Evolutionary conservation across 805 yeast species (phyloP).

Genomic region (Jamesozyma lodderae): DNA sequence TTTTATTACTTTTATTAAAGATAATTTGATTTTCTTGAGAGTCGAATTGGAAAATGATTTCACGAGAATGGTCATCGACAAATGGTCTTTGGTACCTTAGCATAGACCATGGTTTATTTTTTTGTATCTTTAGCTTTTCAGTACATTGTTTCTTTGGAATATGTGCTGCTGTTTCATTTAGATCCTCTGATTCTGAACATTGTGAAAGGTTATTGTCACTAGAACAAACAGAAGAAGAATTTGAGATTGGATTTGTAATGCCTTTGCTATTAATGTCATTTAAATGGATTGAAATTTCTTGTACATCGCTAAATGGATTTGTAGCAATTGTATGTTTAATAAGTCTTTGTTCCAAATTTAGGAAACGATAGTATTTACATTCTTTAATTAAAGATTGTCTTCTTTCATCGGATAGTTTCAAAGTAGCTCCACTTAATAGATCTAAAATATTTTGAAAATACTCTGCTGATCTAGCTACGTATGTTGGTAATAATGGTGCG

Average conservation of each 20-base stretch:
- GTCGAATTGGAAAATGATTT: constrained; percentile 35
- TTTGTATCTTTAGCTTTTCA: not conserved
- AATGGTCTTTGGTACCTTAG: constrained; percentile 38
- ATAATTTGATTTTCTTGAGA: constrained; percentile 23
- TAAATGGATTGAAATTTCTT: constrained; percentile 49
- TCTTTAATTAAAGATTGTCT: constrained; percentile 52
- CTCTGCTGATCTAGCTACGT: constrained; percentile 40
- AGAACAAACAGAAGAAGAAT: not conserved
- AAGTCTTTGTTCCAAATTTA: constrained; percentile 57
- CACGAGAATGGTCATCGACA: constrained; percentile 31
- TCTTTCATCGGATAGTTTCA: constrained; percentile 44
- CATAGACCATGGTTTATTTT: constrained; percentile 6
- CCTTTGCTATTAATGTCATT: constrained; percentile 27
- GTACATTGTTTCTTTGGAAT: not conserved
- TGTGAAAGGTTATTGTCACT: constrained; percentile 21
- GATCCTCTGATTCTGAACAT: constrained; percentile 31
- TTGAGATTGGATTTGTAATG: not conserved
- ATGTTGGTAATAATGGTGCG: constrained; percentile 67
- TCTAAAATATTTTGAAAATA: constrained; percentile 48
- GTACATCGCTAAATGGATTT: constrained; percentile 18
- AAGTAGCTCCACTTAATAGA: constrained; percentile 44
- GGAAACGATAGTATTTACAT: constrained; percentile 66
- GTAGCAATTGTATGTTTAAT: constrained; percentile 1
- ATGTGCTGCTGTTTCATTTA: not conserved
- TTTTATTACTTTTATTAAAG: constrained; percentile 23